Evolutionary conservation across 2,329 filamentous ascomycete species (phyloP).

Genomic region (Botrytis medusae): DNA sequence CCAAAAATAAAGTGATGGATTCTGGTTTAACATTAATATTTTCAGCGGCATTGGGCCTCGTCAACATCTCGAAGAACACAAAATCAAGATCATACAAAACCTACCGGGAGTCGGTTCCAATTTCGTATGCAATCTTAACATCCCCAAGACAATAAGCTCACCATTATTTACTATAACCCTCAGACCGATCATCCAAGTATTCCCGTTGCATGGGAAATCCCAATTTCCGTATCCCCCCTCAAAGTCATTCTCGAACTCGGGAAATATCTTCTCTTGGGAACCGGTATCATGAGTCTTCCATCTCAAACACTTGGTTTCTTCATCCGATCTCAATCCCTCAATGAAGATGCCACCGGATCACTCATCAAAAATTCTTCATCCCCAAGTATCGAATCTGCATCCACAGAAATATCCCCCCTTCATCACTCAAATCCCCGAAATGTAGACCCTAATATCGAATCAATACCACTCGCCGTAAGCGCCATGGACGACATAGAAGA

Average conservation of each 20-base stretch:
- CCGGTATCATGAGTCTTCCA: constrained; percentile 16
- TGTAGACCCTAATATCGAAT: constrained; percentile 14
- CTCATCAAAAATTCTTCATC: neutral
- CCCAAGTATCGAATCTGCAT: neutral
- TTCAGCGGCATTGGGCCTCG: constrained; percentile 19
- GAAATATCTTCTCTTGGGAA: constrained; percentile 22
- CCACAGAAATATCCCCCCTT: no score
- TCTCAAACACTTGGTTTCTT: constrained; percentile 14
- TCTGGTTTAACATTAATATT: neutral
- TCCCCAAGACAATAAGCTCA: neutral
- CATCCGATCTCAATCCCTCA: constrained; percentile 13
- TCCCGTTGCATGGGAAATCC: constrained; percentile 22
- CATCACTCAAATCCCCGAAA: neutral
- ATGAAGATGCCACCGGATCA: neutral
- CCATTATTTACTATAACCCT: neutral
- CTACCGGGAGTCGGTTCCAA: constrained; percentile 20
- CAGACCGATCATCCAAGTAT: constrained; percentile 19
- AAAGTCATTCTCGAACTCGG: constrained; percentile 13
- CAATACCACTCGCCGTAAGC: constrained; percentile 20
- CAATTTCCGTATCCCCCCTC: neutral
- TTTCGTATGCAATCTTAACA: neutral
- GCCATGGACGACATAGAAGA: constrained; percentile 20
- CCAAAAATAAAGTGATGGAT: neutral
- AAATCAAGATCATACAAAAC: constrained; percentile 15
- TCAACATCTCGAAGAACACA: constrained; percentile 19